These are phyloP conservation scores for Colletotrichum sojae DNA, from an alignment of 2,329 filamentous ascomycete species.

Conservation along the genomic window DNA sequence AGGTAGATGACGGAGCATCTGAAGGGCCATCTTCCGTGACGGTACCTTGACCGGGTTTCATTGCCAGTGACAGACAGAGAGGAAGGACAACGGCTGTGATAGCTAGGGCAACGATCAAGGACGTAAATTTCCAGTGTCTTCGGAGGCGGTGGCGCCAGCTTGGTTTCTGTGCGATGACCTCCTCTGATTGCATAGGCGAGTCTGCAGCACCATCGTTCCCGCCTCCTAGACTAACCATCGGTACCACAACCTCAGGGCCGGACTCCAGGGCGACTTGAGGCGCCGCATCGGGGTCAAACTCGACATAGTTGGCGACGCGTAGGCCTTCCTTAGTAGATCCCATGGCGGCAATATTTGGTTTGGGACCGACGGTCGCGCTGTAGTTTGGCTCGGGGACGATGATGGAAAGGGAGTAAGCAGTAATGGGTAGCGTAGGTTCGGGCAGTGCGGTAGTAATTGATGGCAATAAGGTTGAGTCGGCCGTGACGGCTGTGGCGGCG, in stretches of 20 bases:
- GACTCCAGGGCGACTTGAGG: constrained; percentile 31
- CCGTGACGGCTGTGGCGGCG: no score
- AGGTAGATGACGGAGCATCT: background rate
- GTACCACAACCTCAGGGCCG: constrained; percentile 37
- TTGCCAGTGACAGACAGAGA: background rate
- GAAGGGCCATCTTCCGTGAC: background rate
- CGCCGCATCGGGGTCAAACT: constrained; percentile 27
- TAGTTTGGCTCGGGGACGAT: background rate
- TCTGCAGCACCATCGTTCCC: constrained; percentile 15
- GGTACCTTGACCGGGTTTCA: background rate
- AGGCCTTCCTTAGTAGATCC: background rate
- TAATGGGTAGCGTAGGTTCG: no score
- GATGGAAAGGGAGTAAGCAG: no score
- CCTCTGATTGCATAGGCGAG: background rate
- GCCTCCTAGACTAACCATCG: background rate
- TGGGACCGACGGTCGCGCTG: background rate
- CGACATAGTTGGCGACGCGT: constrained; percentile 12
- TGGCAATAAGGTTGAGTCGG: no score
- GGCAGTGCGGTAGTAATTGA: no score
- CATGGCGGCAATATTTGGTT: background rate
- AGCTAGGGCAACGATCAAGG: constrained; percentile 44
- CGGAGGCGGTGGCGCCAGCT: background rate
- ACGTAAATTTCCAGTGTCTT: background rate
- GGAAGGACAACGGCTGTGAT: constrained; percentile 54
- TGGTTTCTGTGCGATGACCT: background rate